Evolutionary conservation across 805 yeast species (phyloP).

Genomic region (Barnettozyma vustinii): DNA sequence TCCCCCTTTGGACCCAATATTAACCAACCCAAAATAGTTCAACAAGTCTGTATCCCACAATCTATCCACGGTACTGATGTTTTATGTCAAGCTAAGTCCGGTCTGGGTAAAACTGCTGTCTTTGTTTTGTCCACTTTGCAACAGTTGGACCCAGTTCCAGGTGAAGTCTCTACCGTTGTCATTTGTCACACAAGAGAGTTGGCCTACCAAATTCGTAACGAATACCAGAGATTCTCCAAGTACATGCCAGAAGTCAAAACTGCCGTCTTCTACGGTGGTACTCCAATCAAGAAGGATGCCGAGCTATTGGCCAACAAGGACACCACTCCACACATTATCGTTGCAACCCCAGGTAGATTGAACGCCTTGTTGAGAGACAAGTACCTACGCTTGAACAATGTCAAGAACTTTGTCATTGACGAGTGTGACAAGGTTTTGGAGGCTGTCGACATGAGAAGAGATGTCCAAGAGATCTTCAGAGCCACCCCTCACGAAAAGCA

Average conservation of each 20-base stretch:
- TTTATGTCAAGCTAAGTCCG: slow-evolving; percentile 98
- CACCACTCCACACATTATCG: slow-evolving; percentile 93
- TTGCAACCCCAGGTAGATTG: slow-evolving; percentile 97
- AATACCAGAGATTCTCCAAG: slow-evolving; percentile 94
- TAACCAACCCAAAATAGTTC: slow-evolving; percentile 47
- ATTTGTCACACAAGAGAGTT: slow-evolving; percentile 98
- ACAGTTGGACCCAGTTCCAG: slow-evolving; percentile 95
- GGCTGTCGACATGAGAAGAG: slow-evolving; percentile 91
- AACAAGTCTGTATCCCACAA: slow-evolving; percentile 97
- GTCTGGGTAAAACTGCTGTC: slow-evolving; percentile 98
- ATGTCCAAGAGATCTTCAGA: slow-evolving; percentile 96
- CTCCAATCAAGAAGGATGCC: slow-evolving; percentile 76
- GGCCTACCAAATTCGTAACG: slow-evolving; percentile 97
- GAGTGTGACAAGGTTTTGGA: slow-evolving; percentile 99
- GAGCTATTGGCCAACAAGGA: slow-evolving; percentile 88
- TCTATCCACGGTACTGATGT: slow-evolving; percentile 97
- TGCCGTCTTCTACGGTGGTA: slow-evolving; percentile 96
- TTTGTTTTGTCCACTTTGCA: slow-evolving; percentile 93
- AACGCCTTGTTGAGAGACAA: slow-evolving; percentile 92
- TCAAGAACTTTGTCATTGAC: slow-evolving; percentile 92
- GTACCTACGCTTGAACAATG: slow-evolving; percentile 76
- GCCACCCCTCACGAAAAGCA: slow-evolving; percentile 97
- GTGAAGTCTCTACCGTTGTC: slow-evolving; percentile 91
- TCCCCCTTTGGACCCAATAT: not conserved
- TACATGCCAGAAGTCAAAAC: slow-evolving; percentile 98